phyloP scores from a whole-genome alignment of 2,329 filamentous ascomycete genomes.

The Talaromyces islandicus region DNA sequence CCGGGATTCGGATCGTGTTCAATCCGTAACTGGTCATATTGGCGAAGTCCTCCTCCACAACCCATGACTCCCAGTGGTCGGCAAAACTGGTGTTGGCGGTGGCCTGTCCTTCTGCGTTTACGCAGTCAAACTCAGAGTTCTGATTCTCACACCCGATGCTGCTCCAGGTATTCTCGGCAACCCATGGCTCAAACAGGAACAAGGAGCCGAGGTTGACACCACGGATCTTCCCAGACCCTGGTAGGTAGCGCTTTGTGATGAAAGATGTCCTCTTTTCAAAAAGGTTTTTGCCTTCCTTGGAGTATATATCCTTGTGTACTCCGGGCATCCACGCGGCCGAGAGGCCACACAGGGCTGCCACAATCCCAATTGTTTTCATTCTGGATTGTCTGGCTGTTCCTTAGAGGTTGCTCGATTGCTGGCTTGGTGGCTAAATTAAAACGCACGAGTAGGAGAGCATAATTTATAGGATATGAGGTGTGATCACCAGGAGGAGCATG shows the following conservation, averaged over 20 bases:
- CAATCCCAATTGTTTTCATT: neutral
- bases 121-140: slow-evolving; percentile 52
- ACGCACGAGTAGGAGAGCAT: neutral
- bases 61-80: slow-evolving; percentile 47
- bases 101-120: slow-evolving; percentile 43
- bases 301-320: slow-evolving; percentile 8
- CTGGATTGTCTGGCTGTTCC: neutral
- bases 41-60: slow-evolving; percentile 44
- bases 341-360: slow-evolving; percentile 4
- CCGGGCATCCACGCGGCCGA: slow-evolving; percentile 10
- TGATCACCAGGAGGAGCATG: neutral
- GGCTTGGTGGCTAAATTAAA: neutral
- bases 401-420: neutral
- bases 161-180: slow-evolving; percentile 42
- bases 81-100: slow-evolving; percentile 44
- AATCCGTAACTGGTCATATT: slow-evolving; percentile 46
- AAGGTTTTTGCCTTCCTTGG: slow-evolving; percentile 6
- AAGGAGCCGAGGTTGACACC: slow-evolving; percentile 51
- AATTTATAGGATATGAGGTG: neutral
- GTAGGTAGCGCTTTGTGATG: slow-evolving; percentile 7
- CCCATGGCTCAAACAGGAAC: slow-evolving; percentile 53
- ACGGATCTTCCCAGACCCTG: slow-evolving; percentile 38
- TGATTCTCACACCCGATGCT: slow-evolving; percentile 42
- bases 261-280: slow-evolving; percentile 5
- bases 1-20: slow-evolving; percentile 50